A percentile compares a stretch with the other conserved stretches of the same genome.
These are phyloP conservation scores for Eucalyptus polyanthemos DNA, from an alignment of 345 rosid species.

Conservation along the genomic window DNA sequence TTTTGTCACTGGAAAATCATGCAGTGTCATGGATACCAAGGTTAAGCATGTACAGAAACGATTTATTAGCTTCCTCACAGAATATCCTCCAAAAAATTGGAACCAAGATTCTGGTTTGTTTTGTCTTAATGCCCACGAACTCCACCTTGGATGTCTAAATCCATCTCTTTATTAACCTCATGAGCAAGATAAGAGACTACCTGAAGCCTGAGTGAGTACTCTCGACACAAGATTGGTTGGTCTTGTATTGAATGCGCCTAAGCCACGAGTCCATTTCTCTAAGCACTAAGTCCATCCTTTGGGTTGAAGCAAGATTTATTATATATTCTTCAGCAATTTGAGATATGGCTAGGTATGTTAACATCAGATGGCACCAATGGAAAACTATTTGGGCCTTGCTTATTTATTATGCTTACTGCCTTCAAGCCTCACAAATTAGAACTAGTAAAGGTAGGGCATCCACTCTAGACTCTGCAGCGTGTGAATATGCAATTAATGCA, in stretches of 20 bases:
- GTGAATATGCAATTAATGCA: background rate
- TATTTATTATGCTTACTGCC: background rate
- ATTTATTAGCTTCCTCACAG: background rate
- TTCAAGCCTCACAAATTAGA: background rate
- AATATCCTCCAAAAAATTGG: background rate
- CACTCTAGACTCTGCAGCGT: background rate
- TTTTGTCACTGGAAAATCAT: background rate
- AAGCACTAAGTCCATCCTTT: background rate
- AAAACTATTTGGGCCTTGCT: background rate
- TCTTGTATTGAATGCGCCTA: background rate
- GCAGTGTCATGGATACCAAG: background rate
- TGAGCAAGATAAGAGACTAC: background rate
- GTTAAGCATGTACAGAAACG: background rate
- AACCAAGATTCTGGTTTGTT: background rate
- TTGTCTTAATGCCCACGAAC: background rate
- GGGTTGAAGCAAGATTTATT: background rate
- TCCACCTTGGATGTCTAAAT: background rate
- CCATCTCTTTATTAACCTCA: background rate
- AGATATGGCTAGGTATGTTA: background rate
- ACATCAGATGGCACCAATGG: background rate
- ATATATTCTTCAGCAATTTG: background rate
- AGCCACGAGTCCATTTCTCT: background rate
- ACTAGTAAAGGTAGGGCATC: background rate
- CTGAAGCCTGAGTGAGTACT: background rate
- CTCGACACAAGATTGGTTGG: background rate